Conservation (phyloP, 495 filamentous ascomycete species). For the Trichoderma reesei region DNA sequence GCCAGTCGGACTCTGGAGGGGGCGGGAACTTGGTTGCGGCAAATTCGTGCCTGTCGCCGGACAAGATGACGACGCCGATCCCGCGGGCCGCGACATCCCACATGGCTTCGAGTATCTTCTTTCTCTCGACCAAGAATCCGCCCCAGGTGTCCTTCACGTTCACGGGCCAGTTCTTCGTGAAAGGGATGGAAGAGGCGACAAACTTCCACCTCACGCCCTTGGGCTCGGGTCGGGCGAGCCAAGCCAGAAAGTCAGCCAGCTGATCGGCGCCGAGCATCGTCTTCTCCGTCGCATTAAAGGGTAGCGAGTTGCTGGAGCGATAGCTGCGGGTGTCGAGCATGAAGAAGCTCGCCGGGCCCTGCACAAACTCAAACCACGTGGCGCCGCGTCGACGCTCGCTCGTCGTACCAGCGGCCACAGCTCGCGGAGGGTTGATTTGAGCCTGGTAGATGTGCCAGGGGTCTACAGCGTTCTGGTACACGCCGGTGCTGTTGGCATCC, state of each 20-base stretch:
- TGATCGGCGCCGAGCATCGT: conserved; percentile 81
- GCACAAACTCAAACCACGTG: conserved; percentile 78
- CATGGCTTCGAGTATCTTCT: conserved; percentile 74
- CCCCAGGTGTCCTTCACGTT: conserved; percentile 85
- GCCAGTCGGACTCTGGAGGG: conserved; percentile 47
- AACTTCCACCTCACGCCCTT: conserved; percentile 87
- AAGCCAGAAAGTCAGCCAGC: conserved; percentile 66
- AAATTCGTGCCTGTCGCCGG: conserved; percentile 91
- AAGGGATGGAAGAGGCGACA: conserved; percentile 75
- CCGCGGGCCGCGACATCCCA: conserved; percentile 69
- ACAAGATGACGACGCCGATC: conserved; percentile 72
- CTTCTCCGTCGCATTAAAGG: conserved; percentile 48
- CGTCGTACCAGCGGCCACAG: conserved; percentile 27
- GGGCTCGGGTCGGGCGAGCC: conserved; percentile 57
- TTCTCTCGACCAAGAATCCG: conserved; percentile 73
- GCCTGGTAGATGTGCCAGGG: conserved; percentile 82
- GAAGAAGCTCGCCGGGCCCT: conserved; percentile 90
- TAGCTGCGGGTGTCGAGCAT: conserved; percentile 88
- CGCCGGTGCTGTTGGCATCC: conserved; percentile 60
- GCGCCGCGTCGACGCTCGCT: conserved; percentile 34
- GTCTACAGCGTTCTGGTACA: conserved; percentile 68
- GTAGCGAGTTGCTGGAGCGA: conserved; percentile 49
- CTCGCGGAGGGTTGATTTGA: conserved; percentile 66
- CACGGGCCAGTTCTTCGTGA: conserved; percentile 93
- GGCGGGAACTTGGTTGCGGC: conserved; percentile 82